These are phyloP conservation scores for Phytophthora citricola DNA, from an alignment of 352 stramenopile species.

Conservation along the genomic window DNA sequence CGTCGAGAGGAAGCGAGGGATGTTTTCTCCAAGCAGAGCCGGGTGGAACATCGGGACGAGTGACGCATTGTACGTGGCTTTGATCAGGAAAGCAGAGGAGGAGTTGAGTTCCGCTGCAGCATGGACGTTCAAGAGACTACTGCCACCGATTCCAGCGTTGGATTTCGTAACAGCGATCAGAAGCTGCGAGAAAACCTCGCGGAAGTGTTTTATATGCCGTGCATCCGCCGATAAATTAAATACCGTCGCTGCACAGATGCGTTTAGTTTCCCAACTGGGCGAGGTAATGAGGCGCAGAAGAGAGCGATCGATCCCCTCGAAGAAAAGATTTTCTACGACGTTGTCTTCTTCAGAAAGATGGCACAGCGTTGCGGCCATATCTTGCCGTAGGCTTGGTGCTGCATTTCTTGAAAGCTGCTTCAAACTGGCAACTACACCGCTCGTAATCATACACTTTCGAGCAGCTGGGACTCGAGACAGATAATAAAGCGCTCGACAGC, in stretches of 20 bases:
- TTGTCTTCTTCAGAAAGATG: slow-evolving; percentile 71
- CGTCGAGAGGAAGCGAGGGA: slow-evolving; percentile 59
- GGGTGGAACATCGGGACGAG: slow-evolving; percentile 62
- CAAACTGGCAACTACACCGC: slow-evolving; percentile 55
- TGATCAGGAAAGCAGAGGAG: slow-evolving; percentile 57
- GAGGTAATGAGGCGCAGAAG: slow-evolving; percentile 56
- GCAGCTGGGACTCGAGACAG: slow-evolving; percentile 49
- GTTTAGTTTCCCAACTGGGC: slow-evolving; percentile 64
- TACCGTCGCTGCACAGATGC: slow-evolving; percentile 68
- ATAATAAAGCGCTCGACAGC: slow-evolving; percentile 74
- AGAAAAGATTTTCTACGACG: slow-evolving; percentile 63
- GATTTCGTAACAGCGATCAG: slow-evolving; percentile 42
- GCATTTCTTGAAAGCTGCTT: slow-evolving; percentile 54
- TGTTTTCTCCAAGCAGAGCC: slow-evolving; percentile 67
- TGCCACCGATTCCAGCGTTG: slow-evolving; percentile 20
- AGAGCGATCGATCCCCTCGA: slow-evolving; percentile 74
- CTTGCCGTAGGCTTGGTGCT: slow-evolving; percentile 43
- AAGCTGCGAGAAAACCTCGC: slow-evolving; percentile 68
- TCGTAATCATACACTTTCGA: slow-evolving; percentile 62
- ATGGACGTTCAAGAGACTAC: slow-evolving; percentile 15
- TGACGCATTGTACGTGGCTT: slow-evolving; percentile 77
- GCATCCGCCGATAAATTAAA: slow-evolving; percentile 77
- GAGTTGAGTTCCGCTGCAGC: slow-evolving; percentile 19
- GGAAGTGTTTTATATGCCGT: slow-evolving; percentile 65
- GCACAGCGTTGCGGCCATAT: slow-evolving; percentile 71